Evolutionary conservation across 345 rosid genomes (phyloP).

Genomic region (Citrus hindsii): DNA sequence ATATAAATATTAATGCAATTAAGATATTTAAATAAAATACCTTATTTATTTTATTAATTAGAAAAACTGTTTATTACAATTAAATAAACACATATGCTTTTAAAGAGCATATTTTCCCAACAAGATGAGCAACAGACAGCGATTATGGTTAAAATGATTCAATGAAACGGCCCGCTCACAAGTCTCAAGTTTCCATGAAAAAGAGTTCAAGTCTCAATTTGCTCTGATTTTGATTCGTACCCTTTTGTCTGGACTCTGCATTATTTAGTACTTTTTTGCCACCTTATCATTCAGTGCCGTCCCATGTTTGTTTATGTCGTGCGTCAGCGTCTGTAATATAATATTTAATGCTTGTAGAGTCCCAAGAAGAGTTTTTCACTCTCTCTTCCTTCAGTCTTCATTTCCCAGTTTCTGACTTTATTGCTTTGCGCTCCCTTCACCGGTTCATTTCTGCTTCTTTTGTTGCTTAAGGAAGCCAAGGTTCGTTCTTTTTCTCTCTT

Average conservation of each 20-base stretch:
- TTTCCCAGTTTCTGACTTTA: neutral
- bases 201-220: neutral
- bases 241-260: constrained; percentile 1
- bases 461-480: constrained; percentile 7
- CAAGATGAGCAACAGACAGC: neutral
- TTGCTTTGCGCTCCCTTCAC: neutral
- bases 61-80: no score
- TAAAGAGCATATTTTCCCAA: no score
- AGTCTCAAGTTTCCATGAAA: constrained; percentile 4
- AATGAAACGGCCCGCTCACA: neutral
- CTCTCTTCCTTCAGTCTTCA: neutral
- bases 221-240: neutral
- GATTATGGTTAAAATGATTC: neutral
- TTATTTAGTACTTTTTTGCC: neutral
- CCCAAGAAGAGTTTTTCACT: neutral
- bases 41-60: no score
- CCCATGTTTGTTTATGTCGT: neutral
- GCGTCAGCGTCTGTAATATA: no score
- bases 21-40: no score
- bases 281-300: neutral
- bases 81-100: no score
- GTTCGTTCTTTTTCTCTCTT: constrained; percentile 1
- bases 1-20: no score
- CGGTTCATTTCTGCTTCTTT: neutral
- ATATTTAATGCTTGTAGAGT: neutral